Percentiles rank a stretch among this genome's conserved stretches.
Evolutionary conservation across 2,329 filamentous ascomycete genomes (phyloP).

Genomic region (Cyphellophora attinorum): DNA sequence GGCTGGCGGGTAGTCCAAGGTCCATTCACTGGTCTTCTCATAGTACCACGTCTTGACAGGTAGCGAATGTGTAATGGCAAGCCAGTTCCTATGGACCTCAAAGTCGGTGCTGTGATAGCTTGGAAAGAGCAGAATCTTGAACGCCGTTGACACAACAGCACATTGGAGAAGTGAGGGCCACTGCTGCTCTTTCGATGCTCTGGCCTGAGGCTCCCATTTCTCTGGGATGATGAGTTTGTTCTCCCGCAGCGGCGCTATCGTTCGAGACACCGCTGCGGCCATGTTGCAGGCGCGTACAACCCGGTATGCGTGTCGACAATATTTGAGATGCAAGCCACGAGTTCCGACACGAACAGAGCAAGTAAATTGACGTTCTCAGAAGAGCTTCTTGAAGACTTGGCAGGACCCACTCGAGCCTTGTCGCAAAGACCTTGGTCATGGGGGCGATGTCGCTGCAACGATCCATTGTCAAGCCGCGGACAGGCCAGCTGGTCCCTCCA

Average conservation of each 20-base stretch:
- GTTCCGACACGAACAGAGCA: too few relatives aligned
- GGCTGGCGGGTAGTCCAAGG: constrained; percentile 95
- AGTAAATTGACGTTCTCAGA: too few relatives aligned
- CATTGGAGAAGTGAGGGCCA: constrained; percentile 76
- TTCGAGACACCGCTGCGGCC: constrained; percentile 18
- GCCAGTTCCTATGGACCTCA: constrained; percentile 97
- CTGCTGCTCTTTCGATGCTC: constrained; percentile 9
- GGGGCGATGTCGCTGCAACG: too few relatives aligned
- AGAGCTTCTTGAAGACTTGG: too few relatives aligned
- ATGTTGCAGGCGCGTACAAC: too few relatives aligned
- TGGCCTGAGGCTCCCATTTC: constrained; percentile 2
- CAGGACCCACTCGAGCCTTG: too few relatives aligned
- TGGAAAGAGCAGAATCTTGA: constrained; percentile 88
- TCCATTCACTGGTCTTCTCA: constrained; percentile 98
- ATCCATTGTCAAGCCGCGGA: too few relatives aligned
- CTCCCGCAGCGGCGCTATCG: constrained; percentile 13
- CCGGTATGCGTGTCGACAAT: too few relatives aligned
- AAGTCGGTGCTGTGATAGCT: constrained; percentile 99
- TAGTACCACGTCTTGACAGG: constrained; percentile 88
- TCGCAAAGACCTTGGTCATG: too few relatives aligned
- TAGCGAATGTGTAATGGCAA: constrained; percentile 86
- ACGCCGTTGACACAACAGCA: constrained; percentile 72
- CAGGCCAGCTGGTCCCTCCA: too few relatives aligned
- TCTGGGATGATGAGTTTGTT: constrained; percentile 12
- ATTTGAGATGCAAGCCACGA: too few relatives aligned